phyloP scores from a whole-genome alignment of 768 basidiomycete species.

The Naganishia friedmannii region DNA sequence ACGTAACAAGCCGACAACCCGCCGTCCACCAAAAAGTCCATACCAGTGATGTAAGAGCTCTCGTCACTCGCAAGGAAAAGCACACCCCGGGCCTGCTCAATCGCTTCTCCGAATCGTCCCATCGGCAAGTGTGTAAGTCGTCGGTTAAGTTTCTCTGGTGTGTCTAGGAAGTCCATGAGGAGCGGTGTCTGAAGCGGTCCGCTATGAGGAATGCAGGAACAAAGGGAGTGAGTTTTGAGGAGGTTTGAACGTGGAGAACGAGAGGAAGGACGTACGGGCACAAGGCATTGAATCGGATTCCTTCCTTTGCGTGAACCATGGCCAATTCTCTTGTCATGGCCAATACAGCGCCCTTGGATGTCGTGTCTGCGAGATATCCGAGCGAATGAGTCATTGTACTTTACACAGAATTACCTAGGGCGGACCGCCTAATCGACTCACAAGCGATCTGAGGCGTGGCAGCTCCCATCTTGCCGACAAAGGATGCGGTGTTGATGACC shows the following conservation, averaged over 20 bases:
- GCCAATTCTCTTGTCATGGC: conserved; percentile 97
- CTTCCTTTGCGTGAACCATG: conserved; percentile 95
- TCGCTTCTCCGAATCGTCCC: conserved; percentile 95
- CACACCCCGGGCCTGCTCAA: conserved; percentile 89
- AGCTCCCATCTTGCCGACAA: conserved; percentile 91
- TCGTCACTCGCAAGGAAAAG: conserved; percentile 94
- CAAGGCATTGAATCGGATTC: conserved; percentile 90
- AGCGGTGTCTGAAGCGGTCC: conserved; percentile 94
- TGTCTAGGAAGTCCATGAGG: conserved; percentile 97
- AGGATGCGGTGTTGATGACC: conserved; percentile 97
- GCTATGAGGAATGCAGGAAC: conserved; percentile 54
- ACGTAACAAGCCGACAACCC: conserved; percentile 91
- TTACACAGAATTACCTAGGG: neutral
- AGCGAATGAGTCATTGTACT: neutral
- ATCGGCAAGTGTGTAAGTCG: conserved; percentile 80
- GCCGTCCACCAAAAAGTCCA: conserved; percentile 94
- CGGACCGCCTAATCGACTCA: conserved; percentile 53
- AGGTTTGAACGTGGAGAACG: neutral
- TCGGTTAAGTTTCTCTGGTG: conserved; percentile 87
- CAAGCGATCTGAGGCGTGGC: conserved; percentile 98
- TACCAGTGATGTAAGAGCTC: conserved; percentile 92
- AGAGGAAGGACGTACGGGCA: conserved; percentile 73
- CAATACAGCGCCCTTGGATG: conserved; percentile 96
- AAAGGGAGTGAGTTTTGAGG: conserved; percentile 19
- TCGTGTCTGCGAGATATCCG: conserved; percentile 65